These are phyloP conservation scores for thale cress (Arabidopsis thaliana) DNA, from an alignment of 345 rosid genomes.

Conservation along the genomic window DNA sequence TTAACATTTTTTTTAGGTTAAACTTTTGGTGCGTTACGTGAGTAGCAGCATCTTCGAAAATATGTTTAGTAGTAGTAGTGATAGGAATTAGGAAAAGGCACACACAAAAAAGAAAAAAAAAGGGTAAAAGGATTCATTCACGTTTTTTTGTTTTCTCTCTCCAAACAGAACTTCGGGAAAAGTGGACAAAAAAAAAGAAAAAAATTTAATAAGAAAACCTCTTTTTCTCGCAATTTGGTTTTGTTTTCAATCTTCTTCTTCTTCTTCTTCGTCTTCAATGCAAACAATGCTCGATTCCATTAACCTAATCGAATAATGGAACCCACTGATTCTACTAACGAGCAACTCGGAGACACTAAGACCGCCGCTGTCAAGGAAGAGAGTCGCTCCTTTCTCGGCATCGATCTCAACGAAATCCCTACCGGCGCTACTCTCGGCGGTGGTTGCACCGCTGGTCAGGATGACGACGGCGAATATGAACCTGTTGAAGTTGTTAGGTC, in stretches of 20 bases:
- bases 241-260: neutral
- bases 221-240: constrained; percentile 1
- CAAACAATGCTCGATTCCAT: constrained; percentile 45
- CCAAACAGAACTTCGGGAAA: constrained; percentile 41
- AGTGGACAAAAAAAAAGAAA: constrained; percentile 13
- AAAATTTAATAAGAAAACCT: constrained; percentile 34
- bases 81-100: neutral
- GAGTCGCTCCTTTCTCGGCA: constrained; percentile 71
- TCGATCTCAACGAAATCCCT: constrained; percentile 99
- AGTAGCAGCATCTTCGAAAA: constrained; percentile 14
- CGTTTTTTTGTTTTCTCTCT: constrained; percentile 28
- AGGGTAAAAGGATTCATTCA: constrained; percentile 28
- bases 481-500: constrained; percentile 66
- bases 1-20: neutral
- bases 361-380: constrained; percentile 42
- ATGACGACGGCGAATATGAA: constrained; percentile 46
- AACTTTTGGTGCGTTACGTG: neutral
- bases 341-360: constrained; percentile 37
- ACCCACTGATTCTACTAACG: constrained; percentile 48
- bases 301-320: constrained; percentile 53
- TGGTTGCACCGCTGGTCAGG: constrained; percentile 25
- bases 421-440: constrained; percentile 53
- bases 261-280: constrained; percentile 36
- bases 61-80: neutral
- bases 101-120: neutral